These are phyloP conservation scores for Paecilomyces variotii DNA, from an alignment of 2,329 filamentous ascomycete species.

Conservation along the genomic window DNA sequence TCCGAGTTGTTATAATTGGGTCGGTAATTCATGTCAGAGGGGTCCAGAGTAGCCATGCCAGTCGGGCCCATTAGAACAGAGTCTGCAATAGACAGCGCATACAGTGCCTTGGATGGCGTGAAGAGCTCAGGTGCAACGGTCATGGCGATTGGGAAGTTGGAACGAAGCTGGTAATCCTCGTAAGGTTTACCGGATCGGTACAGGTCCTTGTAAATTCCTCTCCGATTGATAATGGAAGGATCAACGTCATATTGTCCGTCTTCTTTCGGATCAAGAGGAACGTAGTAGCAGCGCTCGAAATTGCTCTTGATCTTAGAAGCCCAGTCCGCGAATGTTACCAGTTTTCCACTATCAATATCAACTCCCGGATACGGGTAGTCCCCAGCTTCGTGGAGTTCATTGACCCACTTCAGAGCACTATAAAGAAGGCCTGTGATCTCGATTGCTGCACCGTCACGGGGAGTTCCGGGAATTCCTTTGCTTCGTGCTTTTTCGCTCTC, in stretches of 20 bases:
- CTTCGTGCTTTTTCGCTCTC: conserved; percentile 84
- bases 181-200: conserved; percentile 92
- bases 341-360: conserved; percentile 52
- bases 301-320: conserved; percentile 68
- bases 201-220: conserved; percentile 96
- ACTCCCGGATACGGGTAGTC: conserved; percentile 69
- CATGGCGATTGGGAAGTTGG: conserved; percentile 96
- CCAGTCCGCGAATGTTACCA: conserved; percentile 70
- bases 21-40: conserved; percentile 83
- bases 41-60: conserved; percentile 94
- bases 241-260: conserved; percentile 77
- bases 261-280: conserved; percentile 62
- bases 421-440: conserved; percentile 93
- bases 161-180: conserved; percentile 91
- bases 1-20: conserved; percentile 94
- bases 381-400: conserved; percentile 57
- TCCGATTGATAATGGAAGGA: conserved; percentile 68
- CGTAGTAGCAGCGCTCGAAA: conserved; percentile 89
- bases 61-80: conserved; percentile 72
- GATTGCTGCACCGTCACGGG: conserved; percentile 86
- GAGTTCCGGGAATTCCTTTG: conserved; percentile 93
- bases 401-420: conserved; percentile 77
- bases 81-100: conserved; percentile 74
- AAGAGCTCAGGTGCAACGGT: conserved; percentile 85
- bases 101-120: conserved; percentile 65